Base-by-base conservation (phyloP, 768 basidiomycete species). In the Mycena maculata region DNA sequence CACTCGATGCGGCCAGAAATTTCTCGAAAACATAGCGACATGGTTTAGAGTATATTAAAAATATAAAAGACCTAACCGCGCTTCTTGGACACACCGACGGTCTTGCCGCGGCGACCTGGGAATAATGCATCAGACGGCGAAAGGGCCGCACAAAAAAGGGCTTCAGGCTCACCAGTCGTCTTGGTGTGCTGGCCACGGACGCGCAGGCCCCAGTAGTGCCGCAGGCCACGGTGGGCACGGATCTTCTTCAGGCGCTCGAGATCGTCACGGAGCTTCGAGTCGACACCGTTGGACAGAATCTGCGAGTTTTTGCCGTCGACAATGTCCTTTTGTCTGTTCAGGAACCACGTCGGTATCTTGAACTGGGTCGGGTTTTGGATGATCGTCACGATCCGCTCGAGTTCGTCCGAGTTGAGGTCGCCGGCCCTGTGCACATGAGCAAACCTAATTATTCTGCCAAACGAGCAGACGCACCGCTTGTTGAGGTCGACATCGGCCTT, bases 121-220 rank as follows among this genome's bases (percentile, higher is more conserved):
- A 42, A 44, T 9, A 45, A 27, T 0, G 38, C 74, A 60, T 70
- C 63, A 62, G 33, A 31, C 53, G 20, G 36, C 25, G 3, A 41
- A 39, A 23, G 18, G 15, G 22, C 52, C 6, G 44, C 11, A 15
- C 65, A 38, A 53, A 16, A n/a, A n/a, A n/a, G n/a, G n/a, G n/a
- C n/a, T 30, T 49, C n/a, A 30, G 45, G 80, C 89, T 65, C 73
- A 91, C 95, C 96, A 59, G 97, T 99, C 59, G 97, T 99, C 87
- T 99, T 99, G 72, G 98, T 99, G 88, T 99, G 98, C 78, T 99
- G 98, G 75, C 98, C 98, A 74, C 98, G 87, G 60, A 99, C 98
- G 76, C 97, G 91, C 70, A 97, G 85, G 73, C 96, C 96, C 92
- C 95, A 94, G 87, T 86, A 94, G 79, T 96, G 94, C 79, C 94